These are phyloP conservation scores for Irpex sp. DNA, from an alignment of 1,284 basidiomycete species.

Conservation along the genomic window DNA sequence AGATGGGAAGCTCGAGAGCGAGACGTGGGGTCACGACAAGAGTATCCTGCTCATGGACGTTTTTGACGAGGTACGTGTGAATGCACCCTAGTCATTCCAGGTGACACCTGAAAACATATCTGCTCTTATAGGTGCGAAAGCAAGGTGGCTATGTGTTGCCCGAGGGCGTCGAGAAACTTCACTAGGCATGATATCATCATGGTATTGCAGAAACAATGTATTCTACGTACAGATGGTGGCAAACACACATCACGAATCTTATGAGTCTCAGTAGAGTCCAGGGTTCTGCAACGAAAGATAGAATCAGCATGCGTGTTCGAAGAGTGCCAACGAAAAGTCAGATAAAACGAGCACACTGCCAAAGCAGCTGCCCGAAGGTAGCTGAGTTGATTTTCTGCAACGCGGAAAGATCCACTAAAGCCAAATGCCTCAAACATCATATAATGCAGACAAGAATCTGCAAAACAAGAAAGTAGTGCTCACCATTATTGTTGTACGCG, in stretches of 20 bases:
- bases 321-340: constrained; percentile 20
- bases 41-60: constrained; percentile 76
- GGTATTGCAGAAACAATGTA: not conserved
- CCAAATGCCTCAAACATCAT: constrained; percentile 94
- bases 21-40: constrained; percentile 72
- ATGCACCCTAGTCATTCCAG: not conserved
- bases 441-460: constrained; percentile 11
- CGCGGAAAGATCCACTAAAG: constrained; percentile 66
- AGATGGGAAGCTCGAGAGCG: constrained; percentile 74
- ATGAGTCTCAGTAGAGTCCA: too few relatives aligned
- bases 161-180: constrained; percentile 40
- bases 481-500: not conserved
- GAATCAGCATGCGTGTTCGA: not conserved
- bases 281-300: not conserved
- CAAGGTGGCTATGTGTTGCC: constrained; percentile 48
- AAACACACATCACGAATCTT: not conserved
- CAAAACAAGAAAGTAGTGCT: not conserved
- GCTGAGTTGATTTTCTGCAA: constrained; percentile 61
- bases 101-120: not conserved
- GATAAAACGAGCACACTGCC: constrained; percentile 35
- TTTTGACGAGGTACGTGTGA: constrained; percentile 68
- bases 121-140: constrained; percentile 38
- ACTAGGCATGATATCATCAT: constrained; percentile 5
- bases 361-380: constrained; percentile 54
- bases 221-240: not conserved